These are phyloP conservation scores for Fusarium sp. DNA, from an alignment of 2,329 filamentous ascomycete genomes.

Conservation along the genomic window DNA sequence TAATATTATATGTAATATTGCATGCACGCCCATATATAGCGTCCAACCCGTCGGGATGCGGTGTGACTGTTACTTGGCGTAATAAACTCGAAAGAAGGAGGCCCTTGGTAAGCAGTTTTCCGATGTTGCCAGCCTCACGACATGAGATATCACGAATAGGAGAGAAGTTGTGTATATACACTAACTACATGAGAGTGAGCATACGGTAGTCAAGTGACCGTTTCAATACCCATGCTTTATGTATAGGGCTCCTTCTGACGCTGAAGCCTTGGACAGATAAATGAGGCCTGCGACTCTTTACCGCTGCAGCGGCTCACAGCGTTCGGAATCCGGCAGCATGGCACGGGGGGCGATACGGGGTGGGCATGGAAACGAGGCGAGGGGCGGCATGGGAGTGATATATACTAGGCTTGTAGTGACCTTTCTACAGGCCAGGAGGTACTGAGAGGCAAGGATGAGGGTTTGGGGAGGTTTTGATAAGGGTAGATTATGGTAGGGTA, in stretches of 20 bases:
- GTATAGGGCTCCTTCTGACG: background rate
- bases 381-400: background rate
- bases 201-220: background rate
- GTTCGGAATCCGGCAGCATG: slow-evolving; percentile 22
- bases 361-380: slow-evolving; percentile 18
- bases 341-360: slow-evolving; percentile 5
- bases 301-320: slow-evolving; percentile 12
- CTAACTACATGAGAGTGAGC: background rate
- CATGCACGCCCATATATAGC: slow-evolving; percentile 3
- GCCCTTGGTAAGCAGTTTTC: slow-evolving; percentile 5
- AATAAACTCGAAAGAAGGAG: background rate
- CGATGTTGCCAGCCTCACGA: slow-evolving; percentile 22
- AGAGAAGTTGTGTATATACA: background rate
- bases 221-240: slow-evolving; percentile 1
- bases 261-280: background rate
- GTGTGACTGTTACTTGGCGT: slow-evolving; percentile 15
- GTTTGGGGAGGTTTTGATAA: too few relatives aligned
- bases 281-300: slow-evolving; percentile 13
- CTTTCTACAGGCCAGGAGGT: background rate
- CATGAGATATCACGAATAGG: background rate
- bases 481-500: background rate
- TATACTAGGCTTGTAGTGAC: too few relatives aligned
- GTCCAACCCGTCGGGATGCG: slow-evolving; percentile 23
- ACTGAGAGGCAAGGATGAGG: background rate
- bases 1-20: background rate